Conservation (phyloP, 1,139 yeast genomes). For the Schwanniomyces etchellsii region DNA sequence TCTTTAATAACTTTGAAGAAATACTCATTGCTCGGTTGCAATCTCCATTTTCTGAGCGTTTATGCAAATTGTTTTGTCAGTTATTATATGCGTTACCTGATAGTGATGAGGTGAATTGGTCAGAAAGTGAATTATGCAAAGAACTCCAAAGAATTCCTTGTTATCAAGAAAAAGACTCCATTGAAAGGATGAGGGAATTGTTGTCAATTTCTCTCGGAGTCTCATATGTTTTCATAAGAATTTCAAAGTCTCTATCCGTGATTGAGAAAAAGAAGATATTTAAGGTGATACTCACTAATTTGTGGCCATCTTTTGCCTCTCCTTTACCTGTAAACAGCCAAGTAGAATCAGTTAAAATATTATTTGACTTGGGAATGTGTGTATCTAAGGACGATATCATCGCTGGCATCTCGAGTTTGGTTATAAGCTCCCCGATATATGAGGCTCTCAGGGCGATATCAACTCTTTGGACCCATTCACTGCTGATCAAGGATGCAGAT, state of each 20-base stretch:
- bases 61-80: slow-evolving; percentile 35
- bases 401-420: slow-evolving; percentile 50
- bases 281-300: slow-evolving; percentile 30
- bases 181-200: slow-evolving; percentile 6
- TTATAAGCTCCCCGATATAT: slow-evolving; percentile 30
- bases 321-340: slow-evolving; percentile 45
- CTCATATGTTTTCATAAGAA: slow-evolving; percentile 36
- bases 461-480: slow-evolving; percentile 57
- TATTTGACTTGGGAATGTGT: slow-evolving; percentile 37
- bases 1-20: slow-evolving; percentile 29
- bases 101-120: not conserved
- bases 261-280: slow-evolving; percentile 27
- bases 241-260: slow-evolving; percentile 20
- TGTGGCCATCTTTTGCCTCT: slow-evolving; percentile 45
- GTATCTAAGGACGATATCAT: slow-evolving; percentile 44
- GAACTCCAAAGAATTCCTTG: not conserved
- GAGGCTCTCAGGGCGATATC: slow-evolving; percentile 45
- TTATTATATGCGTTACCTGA: slow-evolving; percentile 18
- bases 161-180: not conserved
- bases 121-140: not conserved
- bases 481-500: slow-evolving; percentile 35
- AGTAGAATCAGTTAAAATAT: slow-evolving; percentile 55
- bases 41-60: slow-evolving; percentile 17
- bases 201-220: slow-evolving; percentile 39
- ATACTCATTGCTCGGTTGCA: slow-evolving; percentile 24